Percentiles rank a stretch among this genome's conserved stretches.
Conservation (phyloP, 768 basidiomycete species). For the Amanita molliuscula region DNA sequence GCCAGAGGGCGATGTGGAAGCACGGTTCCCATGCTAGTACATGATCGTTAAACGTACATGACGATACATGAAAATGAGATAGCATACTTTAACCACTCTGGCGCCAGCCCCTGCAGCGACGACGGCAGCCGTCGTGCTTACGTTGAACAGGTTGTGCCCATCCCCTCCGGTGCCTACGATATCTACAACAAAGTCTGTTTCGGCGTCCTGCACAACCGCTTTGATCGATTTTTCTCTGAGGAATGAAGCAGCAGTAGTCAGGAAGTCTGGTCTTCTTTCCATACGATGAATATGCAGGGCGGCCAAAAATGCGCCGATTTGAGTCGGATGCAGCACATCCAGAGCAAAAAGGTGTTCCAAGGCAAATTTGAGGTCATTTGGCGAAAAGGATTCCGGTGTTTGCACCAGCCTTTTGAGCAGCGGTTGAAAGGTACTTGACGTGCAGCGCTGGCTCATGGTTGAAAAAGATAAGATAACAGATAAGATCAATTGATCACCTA, state of each 20-base stretch:
- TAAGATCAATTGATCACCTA: neutral
- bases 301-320: slow-evolving; percentile 86
- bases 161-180: slow-evolving; percentile 93
- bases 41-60: slow-evolving; percentile 4
- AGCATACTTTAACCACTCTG: slow-evolving; percentile 77
- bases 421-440: slow-evolving; percentile 53
- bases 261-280: slow-evolving; percentile 64
- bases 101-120: slow-evolving; percentile 94
- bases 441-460: slow-evolving; percentile 12
- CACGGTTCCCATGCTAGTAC: slow-evolving; percentile 75
- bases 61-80: neutral
- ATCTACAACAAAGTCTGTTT: slow-evolving; percentile 60
- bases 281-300: slow-evolving; percentile 74
- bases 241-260: slow-evolving; percentile 71
- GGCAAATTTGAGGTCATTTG: slow-evolving; percentile 61
- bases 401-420: slow-evolving; percentile 71
- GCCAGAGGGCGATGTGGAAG: slow-evolving; percentile 90
- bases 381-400: slow-evolving; percentile 73
- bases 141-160: slow-evolving; percentile 93
- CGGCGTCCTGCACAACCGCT: slow-evolving; percentile 44
- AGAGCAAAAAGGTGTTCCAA: slow-evolving; percentile 70
- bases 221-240: slow-evolving; percentile 60
- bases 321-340: slow-evolving; percentile 50
- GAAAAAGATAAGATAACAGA: too few relatives aligned
- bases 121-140: slow-evolving; percentile 88